Percentiles rank a stretch among this genome's conserved stretches.
Evolutionary conservation across 495 filamentous ascomycete genomes (phyloP).

Genomic region (Schizothecium vesticola): DNA sequence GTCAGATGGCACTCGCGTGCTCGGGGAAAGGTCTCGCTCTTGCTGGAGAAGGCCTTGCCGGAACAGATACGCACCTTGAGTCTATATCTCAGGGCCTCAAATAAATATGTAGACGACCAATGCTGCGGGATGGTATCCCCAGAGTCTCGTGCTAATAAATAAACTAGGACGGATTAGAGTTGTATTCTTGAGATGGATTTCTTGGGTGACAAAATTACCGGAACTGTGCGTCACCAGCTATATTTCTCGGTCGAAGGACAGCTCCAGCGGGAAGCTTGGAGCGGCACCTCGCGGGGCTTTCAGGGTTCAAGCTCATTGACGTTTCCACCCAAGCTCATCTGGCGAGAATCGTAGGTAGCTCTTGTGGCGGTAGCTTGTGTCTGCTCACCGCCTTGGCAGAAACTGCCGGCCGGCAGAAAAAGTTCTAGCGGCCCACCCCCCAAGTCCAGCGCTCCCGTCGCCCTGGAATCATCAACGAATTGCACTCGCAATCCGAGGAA

Average conservation of each 20-base stretch:
- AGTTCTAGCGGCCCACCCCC: not conserved
- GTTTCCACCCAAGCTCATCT: not conserved
- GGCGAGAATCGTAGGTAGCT: not conserved
- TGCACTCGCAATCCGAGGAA: not conserved
- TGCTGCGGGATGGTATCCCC: no score
- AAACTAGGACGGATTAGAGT: no score
- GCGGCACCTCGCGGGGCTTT: not conserved
- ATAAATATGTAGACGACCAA: no score
- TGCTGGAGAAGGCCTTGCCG: no score
- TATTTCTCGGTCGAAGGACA: not conserved
- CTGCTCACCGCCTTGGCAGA: no score
- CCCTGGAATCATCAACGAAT: not conserved
- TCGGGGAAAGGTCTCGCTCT: no score
- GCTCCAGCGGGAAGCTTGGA: not conserved
- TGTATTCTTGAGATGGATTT: no score
- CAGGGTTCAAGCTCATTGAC: not conserved
- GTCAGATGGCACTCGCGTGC: no score
- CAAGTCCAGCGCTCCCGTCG: not conserved
- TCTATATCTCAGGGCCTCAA: no score
- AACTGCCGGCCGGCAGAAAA: slow-evolving; percentile 11
- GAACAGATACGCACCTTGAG: no score
- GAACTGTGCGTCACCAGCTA: not conserved
- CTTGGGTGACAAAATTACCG: not conserved
- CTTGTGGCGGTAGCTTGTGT: not conserved
- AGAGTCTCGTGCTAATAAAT: no score